Base-by-base conservation (phyloP, 148 eudicot genomes). In the Camellia japonica region DNA sequence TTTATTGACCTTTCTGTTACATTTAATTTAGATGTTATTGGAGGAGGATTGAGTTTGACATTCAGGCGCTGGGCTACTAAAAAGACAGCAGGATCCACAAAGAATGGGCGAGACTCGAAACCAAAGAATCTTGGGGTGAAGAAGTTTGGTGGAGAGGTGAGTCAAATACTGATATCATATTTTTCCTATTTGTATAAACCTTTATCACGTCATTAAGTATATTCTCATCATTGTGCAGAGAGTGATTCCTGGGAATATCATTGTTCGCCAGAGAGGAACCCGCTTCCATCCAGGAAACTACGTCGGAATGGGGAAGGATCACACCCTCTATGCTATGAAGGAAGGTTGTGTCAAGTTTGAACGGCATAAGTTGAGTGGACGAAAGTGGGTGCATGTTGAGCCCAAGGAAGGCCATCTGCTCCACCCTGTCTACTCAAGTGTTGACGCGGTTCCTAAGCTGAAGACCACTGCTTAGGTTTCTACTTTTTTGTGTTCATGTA, bases 281-380 rank as follows among this genome's bases (percentile, higher is more conserved):
- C 89, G 93, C 19, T 92, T 92, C 58, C 97, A 90, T 76, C 93
- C 93, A 2, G 92, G 97, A 42, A 78, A 93, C 75, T 93, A 96
- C 60, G 99, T 96, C 18, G 99, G 98, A 5, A 92, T 93, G 0
- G 99, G 98, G 54, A 96, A 84, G 83, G 98, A 96, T 78, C 98
- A 96, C 84, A 96, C 99, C 0, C 82, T 96, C 8, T 93, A 80
- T 73, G 98, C 99, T 6, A 30, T 96, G 49, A 96, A 92, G 84
- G 98, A 87, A 86, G 99, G 99, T 0, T 73, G 66, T 62, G 94
- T 93, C 59, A 95, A 93, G 79, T 95, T 95, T 71, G 99, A 95
- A 80, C 88, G 79, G 42, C 87, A 92, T 83, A 92, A 93, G 89
- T 76, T 90, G 78, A 95, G 87, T 15, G 92, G 91, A 13, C 95